Percentiles rank a stretch among this genome's conserved stretches.
These are phyloP conservation scores for Rhinocladiella similis DNA, from an alignment of 2,329 filamentous ascomycete genomes.

Conservation along the genomic window DNA sequence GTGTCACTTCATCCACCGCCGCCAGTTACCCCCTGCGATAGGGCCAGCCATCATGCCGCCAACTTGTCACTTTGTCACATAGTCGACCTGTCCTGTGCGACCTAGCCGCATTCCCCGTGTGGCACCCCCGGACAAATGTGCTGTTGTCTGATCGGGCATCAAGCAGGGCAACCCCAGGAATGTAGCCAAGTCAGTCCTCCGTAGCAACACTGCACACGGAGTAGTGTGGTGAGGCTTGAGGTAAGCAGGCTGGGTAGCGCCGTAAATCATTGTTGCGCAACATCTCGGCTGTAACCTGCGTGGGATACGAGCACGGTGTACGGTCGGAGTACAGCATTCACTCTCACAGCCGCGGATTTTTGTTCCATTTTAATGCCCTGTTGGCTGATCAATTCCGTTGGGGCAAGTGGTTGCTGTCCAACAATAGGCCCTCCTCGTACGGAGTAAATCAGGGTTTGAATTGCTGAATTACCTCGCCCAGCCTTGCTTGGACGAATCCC, in stretches of 20 bases:
- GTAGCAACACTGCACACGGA: too few species aligned
- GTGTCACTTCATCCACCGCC: slow-evolving; percentile 11
- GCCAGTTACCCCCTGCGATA: slow-evolving; percentile 11
- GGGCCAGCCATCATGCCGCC: neutral
- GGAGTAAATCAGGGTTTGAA: too few species aligned
- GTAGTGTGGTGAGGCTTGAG: neutral
- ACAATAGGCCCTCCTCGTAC: too few species aligned
- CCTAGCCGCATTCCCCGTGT: neutral
- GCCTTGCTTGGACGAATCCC: too few species aligned
- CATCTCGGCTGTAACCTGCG: neutral
- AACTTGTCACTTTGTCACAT: neutral
- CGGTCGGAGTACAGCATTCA: neutral
- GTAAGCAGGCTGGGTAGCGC: neutral
- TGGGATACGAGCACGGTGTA: neutral
- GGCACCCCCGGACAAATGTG: neutral
- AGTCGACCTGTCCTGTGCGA: neutral
- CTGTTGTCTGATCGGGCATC: neutral
- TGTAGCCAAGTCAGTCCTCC: neutral
- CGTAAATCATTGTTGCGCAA: neutral
- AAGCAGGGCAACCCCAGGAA: neutral
- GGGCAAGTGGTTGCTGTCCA: too few species aligned
- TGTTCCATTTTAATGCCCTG: neutral
- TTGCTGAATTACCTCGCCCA: too few species aligned
- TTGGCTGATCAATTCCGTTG: neutral
- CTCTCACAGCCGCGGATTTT: neutral